Conservation (phyloP, 371 early-diverging fungal species). For the Syncephalastrum sp. region DNA sequence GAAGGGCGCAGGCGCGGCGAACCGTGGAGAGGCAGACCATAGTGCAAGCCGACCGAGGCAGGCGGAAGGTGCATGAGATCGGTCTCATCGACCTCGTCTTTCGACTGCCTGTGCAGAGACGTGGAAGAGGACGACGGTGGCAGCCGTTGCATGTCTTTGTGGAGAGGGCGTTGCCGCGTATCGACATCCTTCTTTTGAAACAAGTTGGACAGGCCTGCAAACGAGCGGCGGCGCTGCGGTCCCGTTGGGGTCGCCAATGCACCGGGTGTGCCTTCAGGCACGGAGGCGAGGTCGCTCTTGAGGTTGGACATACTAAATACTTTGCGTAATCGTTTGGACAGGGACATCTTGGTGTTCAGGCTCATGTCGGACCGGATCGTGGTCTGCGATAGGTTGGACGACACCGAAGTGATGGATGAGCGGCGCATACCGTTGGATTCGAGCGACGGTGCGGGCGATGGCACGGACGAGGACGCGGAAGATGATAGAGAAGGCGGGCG, state of each 20-base stretch:
- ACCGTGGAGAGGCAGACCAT: conserved; percentile 43
- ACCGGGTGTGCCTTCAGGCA: conserved; percentile 7
- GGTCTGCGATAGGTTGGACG: conserved; percentile 19
- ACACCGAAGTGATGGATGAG: conserved; percentile 38
- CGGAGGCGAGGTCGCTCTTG: conserved; percentile 11
- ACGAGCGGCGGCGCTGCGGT: conserved; percentile 41
- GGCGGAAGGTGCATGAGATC: conserved; percentile 9
- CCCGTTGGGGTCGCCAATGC: conserved; percentile 10
- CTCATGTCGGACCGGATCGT: conserved; percentile 31
- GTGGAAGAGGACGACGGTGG: conserved; percentile 36
- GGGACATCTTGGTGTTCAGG: conserved; percentile 34
- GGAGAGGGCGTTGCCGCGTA: conserved; percentile 5
- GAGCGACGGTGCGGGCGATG: conserved; percentile 69
- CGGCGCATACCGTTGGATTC: conserved; percentile 57
- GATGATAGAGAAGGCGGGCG: conserved; percentile 38
- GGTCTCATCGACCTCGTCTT: conserved; percentile 13
- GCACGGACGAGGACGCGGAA: conserved; percentile 49
- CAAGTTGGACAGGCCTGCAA: conserved; percentile 37
- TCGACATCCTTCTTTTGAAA: conserved; percentile 23
- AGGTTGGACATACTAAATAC: conserved; percentile 51
- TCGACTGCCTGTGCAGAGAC: conserved; percentile 7
- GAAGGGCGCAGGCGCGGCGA: conserved; percentile 48
- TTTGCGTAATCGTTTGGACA: conserved; percentile 46
- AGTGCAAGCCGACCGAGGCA: conserved; percentile 34
- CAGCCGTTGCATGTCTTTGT: neutral